Evolutionary conservation across 805 yeast genomes (phyloP), one percentile per base, ranked within the genome.

Genomic region (Candida incommunis): DNA sequence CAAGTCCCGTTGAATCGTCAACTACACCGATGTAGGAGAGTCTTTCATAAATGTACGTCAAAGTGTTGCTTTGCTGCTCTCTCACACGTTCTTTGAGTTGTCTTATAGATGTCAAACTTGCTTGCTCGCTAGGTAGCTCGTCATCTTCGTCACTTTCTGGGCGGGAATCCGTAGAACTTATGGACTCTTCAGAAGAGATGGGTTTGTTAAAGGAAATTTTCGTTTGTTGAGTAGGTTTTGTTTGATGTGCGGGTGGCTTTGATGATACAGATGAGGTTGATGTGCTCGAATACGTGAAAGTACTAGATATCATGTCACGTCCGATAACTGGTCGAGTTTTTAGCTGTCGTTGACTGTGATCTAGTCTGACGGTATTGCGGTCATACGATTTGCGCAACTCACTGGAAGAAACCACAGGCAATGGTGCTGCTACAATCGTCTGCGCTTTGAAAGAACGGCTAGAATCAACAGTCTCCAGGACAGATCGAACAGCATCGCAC

Each of bases 1-100:
- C 79, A 20, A 90, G 65, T 40, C 96, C 65, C 49, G 76, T 72
- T 11, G 62, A 56, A 9, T 72, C 72, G 57, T 90, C 97, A 1
- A 84, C 88, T 2, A 90, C 63, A 0, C 98, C 98, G 5, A 92
- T 80, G 56, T 72, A 84, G 0, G 80, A 75, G 43, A 81, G 74
- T 45, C 82, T 75, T 5, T 80, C 71, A 60, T 90, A 77, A 1
- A 85, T 61, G 40, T 75, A 71, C 0, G 94, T 80, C 22, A 90
- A 61, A 3, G 71, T 70, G n/a, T 64, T 57, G 56, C 79, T 71
- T 0, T 73, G 63, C 0, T 59, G 49, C 0, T 53, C 51, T 40
- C 76, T 75, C 1, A 80, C 71, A 11, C 70, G 72, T 21, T 65
- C 58, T 21, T 80, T 62, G 3, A 92, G 68, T 2, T 68, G 65